Conservation (phyloP, 176 grass and related monocot species). For the Tillandsia leiboldiana region DNA sequence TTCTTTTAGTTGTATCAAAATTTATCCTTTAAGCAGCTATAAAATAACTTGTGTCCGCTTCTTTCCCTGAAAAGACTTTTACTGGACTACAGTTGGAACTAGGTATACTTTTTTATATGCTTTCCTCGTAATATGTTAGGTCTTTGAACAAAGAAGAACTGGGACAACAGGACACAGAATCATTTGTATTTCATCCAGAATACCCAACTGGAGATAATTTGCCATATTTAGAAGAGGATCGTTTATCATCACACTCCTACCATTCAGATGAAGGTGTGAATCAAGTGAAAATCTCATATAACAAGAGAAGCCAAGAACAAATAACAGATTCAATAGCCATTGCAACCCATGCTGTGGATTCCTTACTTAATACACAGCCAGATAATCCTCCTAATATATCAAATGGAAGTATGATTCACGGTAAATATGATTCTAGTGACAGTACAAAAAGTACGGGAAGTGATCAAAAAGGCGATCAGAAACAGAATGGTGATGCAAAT, state of each 20-base stretch:
- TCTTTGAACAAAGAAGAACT: constrained; percentile 34
- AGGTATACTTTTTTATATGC: constrained; percentile 17
- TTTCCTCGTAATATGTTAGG: constrained; percentile 20
- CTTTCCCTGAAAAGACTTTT: constrained; percentile 1
- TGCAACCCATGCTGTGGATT: constrained; percentile 37
- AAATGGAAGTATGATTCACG: constrained; percentile 23
- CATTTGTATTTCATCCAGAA: constrained; percentile 32
- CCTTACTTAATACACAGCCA: constrained; percentile 27
- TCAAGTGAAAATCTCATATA: constrained; percentile 61
- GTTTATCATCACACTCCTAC: constrained; percentile 40
- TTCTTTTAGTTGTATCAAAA: neutral
- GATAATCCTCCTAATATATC: constrained; percentile 15
- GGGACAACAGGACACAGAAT: constrained; percentile 26
- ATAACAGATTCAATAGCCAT: constrained; percentile 40
- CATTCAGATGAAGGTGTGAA: constrained; percentile 29
- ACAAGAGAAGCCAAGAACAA: constrained; percentile 29
- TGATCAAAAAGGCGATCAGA: constrained; percentile 19
- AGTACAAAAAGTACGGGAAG: constrained; percentile 23
- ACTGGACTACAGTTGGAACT: constrained; percentile 4
- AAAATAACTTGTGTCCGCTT: constrained; percentile 15
- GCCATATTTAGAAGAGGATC: constrained; percentile 36
- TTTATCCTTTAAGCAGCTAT: neutral
- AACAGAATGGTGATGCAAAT: constrained; percentile 30
- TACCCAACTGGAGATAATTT: constrained; percentile 31
- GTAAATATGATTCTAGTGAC: constrained; percentile 21